Evolutionary conservation across 371 early-diverging fungal species (phyloP).

Genomic region (Globomyces sp.): DNA sequence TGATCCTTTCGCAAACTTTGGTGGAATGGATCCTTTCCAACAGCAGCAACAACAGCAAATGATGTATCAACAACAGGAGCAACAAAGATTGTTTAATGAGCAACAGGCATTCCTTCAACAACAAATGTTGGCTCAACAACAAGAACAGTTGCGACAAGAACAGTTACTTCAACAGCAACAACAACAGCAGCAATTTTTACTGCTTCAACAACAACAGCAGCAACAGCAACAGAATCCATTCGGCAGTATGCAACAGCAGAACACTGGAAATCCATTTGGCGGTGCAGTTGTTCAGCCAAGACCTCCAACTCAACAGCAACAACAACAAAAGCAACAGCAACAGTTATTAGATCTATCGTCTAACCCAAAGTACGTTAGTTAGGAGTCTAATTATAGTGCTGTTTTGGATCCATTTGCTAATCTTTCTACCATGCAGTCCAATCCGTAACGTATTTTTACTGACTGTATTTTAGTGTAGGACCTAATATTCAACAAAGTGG

Average conservation of each 20-base stretch:
- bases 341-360: neutral
- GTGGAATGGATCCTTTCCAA: conserved; percentile 37
- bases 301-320: conserved; percentile 14
- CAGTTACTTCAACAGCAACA: conserved; percentile 30
- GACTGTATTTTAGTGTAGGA: neutral
- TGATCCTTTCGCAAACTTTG: conserved; percentile 46
- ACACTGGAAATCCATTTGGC: conserved; percentile 33
- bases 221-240: conserved; percentile 35
- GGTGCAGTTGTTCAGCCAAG: conserved; percentile 23
- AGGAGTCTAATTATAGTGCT: conserved; percentile 1
- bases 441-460: neutral
- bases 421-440: neutral
- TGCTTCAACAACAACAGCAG: conserved; percentile 34
- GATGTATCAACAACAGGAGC: conserved; percentile 46
- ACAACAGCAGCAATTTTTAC: conserved; percentile 31
- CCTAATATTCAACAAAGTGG: conserved; percentile 9
- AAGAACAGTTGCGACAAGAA: conserved; percentile 19
- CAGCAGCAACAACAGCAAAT: conserved; percentile 51
- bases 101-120: conserved; percentile 30
- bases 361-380: conserved; percentile 6
- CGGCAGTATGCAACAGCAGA: conserved; percentile 23
- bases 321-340: conserved; percentile 5
- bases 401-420: conserved; percentile 14
- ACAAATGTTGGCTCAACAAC: conserved; percentile 20
- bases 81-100: conserved; percentile 26